Base-by-base conservation (phyloP, 495 filamentous ascomycete species). In the Penicilliopsis zonata region DNA sequence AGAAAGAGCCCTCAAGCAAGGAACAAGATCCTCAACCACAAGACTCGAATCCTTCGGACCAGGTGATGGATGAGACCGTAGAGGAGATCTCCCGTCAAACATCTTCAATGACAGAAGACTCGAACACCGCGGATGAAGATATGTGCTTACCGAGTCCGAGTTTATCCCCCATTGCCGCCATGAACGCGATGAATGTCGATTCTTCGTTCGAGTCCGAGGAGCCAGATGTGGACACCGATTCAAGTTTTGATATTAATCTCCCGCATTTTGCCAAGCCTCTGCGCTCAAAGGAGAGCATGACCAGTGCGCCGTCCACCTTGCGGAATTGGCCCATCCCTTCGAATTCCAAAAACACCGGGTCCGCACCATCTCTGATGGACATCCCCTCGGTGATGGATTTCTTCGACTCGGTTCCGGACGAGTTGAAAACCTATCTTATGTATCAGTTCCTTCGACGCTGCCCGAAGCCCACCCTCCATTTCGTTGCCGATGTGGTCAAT, bases 91-190 rank as follows among this genome's bases (percentile, higher is more conserved):
- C 47, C 2, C 46, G 49, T 33, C 40, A 38, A 5, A 36, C 31
- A 17, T 41, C 46, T 8, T 24, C 25, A 8, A 36, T 55, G 5
- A 50, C 54, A 4, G 52, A 47, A 16, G 46, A 67, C 31, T 61
- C 65, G 33, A 80, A 77, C 46, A 75, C 76, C 2, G 73, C 75
- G 18, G 73, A 74, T 16, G 82, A 90, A 50, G 86, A 94, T 56
- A 82, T 82, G 40, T 95, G 85, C 50, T 64, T 99, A 30, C 92
- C 92, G 19, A 96, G 90, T 47, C 90, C 90, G 22, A 86, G 90
- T 40, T 61, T 96, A 28, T 96, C 92, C 13, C 90, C 90, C 1
- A 88, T 93, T 21, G 78, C 86, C 15, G 82, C 85, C 18, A 75
- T 84, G 38, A 80, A 79, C 44, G 57, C 76, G 3, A 40, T 69